Evolutionary conservation across 23 red algal species (phyloP).

Genomic region (Pyropia yezoensis): DNA sequence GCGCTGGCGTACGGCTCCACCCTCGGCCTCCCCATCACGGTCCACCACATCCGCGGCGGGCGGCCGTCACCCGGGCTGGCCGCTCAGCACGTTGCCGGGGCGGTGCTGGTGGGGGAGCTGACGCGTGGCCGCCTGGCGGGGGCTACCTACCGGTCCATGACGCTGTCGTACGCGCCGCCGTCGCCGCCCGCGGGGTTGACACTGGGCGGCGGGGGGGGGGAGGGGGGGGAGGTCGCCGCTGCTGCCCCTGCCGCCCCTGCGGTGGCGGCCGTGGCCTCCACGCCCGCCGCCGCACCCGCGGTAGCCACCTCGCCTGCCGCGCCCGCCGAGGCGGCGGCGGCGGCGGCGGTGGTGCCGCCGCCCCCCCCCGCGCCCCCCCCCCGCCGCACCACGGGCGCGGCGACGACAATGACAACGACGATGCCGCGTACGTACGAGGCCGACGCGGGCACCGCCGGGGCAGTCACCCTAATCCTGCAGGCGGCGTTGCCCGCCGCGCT

Average conservation of each 20-base stretch:
- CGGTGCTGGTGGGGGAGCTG: constrained; percentile 11
- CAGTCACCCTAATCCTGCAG: constrained; percentile 28
- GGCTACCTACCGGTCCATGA: constrained; percentile 1
- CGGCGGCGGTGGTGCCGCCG: no score
- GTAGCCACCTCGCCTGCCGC: no score
- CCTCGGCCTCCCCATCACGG: constrained; percentile 1
- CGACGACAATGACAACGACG: not conserved
- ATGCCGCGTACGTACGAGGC: constrained; percentile 3
- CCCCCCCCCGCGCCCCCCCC: no score
- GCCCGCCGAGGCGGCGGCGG: no score
- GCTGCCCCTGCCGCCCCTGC: no score
- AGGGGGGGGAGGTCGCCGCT: no score
- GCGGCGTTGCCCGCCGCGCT: constrained; percentile 18
- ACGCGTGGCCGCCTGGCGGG: constrained; percentile 7
- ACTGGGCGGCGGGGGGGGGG: no score
- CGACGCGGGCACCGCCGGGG: constrained; percentile 15
- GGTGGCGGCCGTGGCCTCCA: no score
- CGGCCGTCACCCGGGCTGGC: constrained; percentile 13
- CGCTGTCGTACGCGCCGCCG: constrained; percentile 3
- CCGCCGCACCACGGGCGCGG: not conserved
- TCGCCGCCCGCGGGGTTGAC: no score
- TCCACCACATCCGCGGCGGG: constrained; percentile 15
- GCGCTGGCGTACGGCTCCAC: constrained; percentile 16
- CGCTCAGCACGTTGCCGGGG: constrained; percentile 25
- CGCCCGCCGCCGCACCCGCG: no score